Evolutionary conservation across 2,329 filamentous ascomycete species (phyloP).

Genomic region (Thelonectria rubi): DNA sequence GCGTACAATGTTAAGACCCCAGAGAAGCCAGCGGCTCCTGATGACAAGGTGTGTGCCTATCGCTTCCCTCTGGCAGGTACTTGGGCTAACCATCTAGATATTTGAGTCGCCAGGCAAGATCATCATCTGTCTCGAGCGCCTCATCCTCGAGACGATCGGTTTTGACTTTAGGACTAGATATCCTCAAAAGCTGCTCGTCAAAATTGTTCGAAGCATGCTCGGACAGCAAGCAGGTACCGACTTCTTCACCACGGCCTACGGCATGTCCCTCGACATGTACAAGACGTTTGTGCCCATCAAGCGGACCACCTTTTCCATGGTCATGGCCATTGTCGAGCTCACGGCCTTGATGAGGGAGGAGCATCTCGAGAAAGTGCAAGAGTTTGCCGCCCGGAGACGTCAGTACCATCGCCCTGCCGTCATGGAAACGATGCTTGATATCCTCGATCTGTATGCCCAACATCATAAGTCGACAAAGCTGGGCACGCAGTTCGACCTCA

Average conservation of each 20-base stretch:
- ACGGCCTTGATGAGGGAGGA: conserved; percentile 69
- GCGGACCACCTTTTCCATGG: conserved; percentile 86
- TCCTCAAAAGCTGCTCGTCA: conserved; percentile 85
- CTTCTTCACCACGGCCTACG: conserved; percentile 76
- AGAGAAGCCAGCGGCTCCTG: conserved; percentile 75
- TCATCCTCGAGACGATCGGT: conserved; percentile 90
- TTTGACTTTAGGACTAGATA: conserved; percentile 95
- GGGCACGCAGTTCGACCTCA: conserved; percentile 75
- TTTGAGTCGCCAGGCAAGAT: conserved; percentile 83
- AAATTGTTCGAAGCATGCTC: conserved; percentile 72
- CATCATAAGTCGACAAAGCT: conserved; percentile 79
- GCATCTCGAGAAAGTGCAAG: conserved; percentile 59
- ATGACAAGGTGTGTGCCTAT: conserved; percentile 74
- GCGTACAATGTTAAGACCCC: conserved; percentile 83
- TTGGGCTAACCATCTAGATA: conserved; percentile 58
- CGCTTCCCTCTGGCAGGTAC: not conserved
- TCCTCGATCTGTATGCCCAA: conserved; percentile 92
- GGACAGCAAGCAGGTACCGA: conserved; percentile 54
- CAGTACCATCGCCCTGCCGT: conserved; percentile 59
- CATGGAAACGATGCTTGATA: conserved; percentile 85
- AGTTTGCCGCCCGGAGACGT: conserved; percentile 59
- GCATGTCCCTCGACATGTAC: conserved; percentile 88
- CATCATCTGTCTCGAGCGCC: conserved; percentile 88
- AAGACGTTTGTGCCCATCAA: conserved; percentile 94
- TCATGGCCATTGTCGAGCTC: conserved; percentile 82